These are phyloP conservation scores for Cercophora newfieldiana DNA, from an alignment of 495 filamentous ascomycete species.

Conservation along the genomic window DNA sequence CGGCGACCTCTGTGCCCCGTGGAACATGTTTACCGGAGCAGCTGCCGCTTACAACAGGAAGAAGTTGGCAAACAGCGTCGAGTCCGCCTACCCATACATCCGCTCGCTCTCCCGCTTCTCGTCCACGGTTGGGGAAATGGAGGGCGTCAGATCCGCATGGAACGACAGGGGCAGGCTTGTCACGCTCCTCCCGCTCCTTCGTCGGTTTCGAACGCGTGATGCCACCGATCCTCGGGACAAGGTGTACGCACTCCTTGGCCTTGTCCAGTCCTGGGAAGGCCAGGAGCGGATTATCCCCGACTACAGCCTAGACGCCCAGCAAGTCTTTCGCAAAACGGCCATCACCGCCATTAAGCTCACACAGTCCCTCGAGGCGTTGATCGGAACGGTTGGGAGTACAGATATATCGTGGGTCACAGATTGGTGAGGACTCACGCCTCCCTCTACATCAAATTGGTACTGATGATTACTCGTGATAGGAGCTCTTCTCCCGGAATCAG, in stretches of 20 bases:
- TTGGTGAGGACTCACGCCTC: conserved; percentile 12
- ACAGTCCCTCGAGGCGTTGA: conserved; percentile 22
- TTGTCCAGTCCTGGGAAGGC: conserved; percentile 25
- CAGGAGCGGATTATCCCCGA: conserved; percentile 17
- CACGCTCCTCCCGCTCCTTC: conserved; percentile 21
- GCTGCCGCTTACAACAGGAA: conserved; percentile 14
- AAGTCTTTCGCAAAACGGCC: conserved; percentile 11
- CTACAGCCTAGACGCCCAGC: conserved; percentile 13
- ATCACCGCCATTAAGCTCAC: conserved; percentile 17
- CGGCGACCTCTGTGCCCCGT: conserved; percentile 17
- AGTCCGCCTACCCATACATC: conserved; percentile 16
- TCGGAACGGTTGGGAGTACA: conserved; percentile 8
- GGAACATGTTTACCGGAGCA: conserved; percentile 19
- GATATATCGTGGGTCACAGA: conserved; percentile 28
- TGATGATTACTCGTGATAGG: background rate
- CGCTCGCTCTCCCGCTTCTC: conserved; percentile 15
- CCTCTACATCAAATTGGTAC: background rate
- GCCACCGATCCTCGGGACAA: conserved; percentile 31
- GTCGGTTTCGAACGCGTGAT: conserved; percentile 20
- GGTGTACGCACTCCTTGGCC: conserved; percentile 29
- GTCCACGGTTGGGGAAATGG: conserved; percentile 22
- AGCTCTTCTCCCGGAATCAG: conserved; percentile 15
- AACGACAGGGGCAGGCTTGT: conserved; percentile 5
- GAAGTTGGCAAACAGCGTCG: conserved; percentile 10
- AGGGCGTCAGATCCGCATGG: conserved; percentile 18